Percentiles rank a stretch among this genome's conserved stretches.
phyloP scores from a whole-genome alignment of 257 asterid genomes.

The Salvia rosmarinus region DNA sequence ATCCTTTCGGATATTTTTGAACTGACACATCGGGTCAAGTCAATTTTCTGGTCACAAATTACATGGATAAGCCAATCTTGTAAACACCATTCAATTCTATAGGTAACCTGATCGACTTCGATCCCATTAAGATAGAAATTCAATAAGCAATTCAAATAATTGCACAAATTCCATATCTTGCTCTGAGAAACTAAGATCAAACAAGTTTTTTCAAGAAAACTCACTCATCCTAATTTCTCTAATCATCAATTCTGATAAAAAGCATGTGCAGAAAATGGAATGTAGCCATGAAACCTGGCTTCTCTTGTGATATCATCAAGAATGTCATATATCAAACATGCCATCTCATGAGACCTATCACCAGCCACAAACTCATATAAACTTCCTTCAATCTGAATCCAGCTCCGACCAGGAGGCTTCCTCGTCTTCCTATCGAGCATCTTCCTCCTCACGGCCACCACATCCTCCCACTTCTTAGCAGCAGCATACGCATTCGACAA shows the following conservation, averaged over 20 bases:
- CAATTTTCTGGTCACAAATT: too few species aligned
- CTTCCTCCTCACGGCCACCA: conserved; percentile 51
- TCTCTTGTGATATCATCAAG: conserved; percentile 48
- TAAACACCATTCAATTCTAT: not conserved
- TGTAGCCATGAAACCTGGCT: conserved; percentile 41
- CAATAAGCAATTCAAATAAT: not conserved
- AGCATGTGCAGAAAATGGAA: conserved; percentile 14
- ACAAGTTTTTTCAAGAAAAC: not conserved
- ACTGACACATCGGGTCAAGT: too few species aligned
- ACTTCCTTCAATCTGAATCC: conserved; percentile 62
- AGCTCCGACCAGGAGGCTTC: conserved; percentile 75
- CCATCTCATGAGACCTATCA: conserved; percentile 51
- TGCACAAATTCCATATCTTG: not conserved
- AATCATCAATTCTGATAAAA: not conserved
- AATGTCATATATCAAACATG: conserved; percentile 43
- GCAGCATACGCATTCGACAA: conserved; percentile 68
- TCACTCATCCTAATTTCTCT: not conserved
- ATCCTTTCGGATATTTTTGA: too few species aligned
- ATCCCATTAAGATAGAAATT: not conserved
- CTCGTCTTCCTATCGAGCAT: conserved; percentile 50
- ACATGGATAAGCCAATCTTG: not conserved
- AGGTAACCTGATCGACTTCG: not conserved
- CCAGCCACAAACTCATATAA: conserved; percentile 54
- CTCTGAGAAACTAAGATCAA: not conserved
- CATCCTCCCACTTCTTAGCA: conserved; percentile 72